Evolutionary conservation across 1,284 basidiomycete genomes (phyloP).

Genomic region (Boletus sp.): DNA sequence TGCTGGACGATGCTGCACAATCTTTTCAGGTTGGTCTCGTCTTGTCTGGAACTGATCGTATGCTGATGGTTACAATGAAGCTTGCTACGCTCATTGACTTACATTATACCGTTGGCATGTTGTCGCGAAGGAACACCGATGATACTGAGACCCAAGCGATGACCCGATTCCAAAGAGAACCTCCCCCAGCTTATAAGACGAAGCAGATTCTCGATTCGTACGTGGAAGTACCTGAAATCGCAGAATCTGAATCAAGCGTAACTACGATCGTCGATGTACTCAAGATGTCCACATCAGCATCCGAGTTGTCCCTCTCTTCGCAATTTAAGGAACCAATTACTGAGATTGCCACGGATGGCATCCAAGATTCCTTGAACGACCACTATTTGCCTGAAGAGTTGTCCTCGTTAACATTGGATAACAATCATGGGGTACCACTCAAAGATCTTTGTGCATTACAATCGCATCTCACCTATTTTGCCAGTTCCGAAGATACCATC

Average conservation of each 20-base stretch:
- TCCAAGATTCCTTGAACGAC: slow-evolving; percentile 19
- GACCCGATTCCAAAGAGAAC: slow-evolving; percentile 2
- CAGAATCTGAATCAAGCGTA: not conserved
- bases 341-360: slow-evolving; percentile 23
- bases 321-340: slow-evolving; percentile 16
- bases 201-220: not conserved
- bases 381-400: slow-evolving; percentile 26
- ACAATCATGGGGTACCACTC: slow-evolving; percentile 37
- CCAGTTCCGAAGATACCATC: slow-evolving; percentile 50
- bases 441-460: not conserved
- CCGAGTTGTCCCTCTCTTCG: not conserved
- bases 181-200: slow-evolving; percentile 24
- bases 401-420: slow-evolving; percentile 24
- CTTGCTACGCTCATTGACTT: slow-evolving; percentile 48
- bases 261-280: slow-evolving; percentile 4
- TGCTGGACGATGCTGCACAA: slow-evolving; percentile 42
- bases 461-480: slow-evolving; percentile 1
- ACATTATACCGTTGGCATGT: slow-evolving; percentile 38
- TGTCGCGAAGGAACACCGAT: slow-evolving; percentile 12
- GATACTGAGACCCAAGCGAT: not conserved
- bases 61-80: slow-evolving; percentile 24
- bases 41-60: not conserved
- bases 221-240: not conserved
- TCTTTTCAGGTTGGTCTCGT: slow-evolving; percentile 43
- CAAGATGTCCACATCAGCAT: not conserved